These are phyloP conservation scores for Thielaviopsis cerberus DNA, from an alignment of 2,329 filamentous ascomycete species.

Conservation along the genomic window DNA sequence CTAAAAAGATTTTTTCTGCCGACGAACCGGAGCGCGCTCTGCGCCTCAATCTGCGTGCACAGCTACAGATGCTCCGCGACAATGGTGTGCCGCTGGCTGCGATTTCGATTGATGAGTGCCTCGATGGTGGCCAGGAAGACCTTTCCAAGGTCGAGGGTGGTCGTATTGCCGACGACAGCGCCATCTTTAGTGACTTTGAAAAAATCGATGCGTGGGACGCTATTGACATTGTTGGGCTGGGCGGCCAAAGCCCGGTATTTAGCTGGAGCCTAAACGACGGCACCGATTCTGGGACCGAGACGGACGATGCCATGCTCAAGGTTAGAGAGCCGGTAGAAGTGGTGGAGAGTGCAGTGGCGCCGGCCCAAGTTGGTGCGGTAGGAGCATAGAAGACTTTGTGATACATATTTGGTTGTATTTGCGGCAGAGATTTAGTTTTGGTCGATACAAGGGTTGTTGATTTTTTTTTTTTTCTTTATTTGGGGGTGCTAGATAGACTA, in stretches of 20 bases:
- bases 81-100: slow-evolving; percentile 30
- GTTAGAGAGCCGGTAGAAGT: slow-evolving; percentile 5
- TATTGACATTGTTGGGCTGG: slow-evolving; percentile 9
- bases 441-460: background rate
- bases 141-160: slow-evolving; percentile 13
- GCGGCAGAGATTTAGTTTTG: background rate
- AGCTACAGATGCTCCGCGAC: slow-evolving; percentile 35
- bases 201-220: slow-evolving; percentile 4
- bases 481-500: background rate
- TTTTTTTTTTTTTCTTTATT: background rate
- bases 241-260: slow-evolving; percentile 9
- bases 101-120: slow-evolving; percentile 29
- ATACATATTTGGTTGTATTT: background rate
- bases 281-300: background rate
- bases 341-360: slow-evolving; percentile 6
- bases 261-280: slow-evolving; percentile 1
- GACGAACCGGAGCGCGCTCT: slow-evolving; percentile 40
- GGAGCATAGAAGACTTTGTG: background rate
- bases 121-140: slow-evolving; percentile 23
- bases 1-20: slow-evolving; percentile 36
- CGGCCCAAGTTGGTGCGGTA: background rate
- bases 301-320: slow-evolving; percentile 12
- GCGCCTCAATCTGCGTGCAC: slow-evolving; percentile 38
- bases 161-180: slow-evolving; percentile 23
- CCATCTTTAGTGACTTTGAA: slow-evolving; percentile 29